Conservation (phyloP, 2,329 filamentous ascomycete species). For the Didymella arachidicola region DNA sequence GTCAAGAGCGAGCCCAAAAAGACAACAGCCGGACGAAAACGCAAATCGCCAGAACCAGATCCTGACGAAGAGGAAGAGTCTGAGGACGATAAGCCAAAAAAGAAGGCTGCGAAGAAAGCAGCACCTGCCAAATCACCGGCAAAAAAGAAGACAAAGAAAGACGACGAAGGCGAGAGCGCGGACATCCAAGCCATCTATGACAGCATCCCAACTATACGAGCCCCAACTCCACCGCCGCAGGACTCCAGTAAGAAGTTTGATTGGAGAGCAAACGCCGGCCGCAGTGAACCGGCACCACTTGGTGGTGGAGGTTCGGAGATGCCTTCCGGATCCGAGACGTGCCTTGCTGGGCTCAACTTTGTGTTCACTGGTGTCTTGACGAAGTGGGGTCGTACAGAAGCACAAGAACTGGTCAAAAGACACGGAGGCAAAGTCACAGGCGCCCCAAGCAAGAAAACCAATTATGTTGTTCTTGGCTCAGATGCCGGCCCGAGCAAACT, state of each 20-base stretch:
- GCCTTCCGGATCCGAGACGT: constrained; percentile 85
- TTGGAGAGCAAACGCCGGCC: constrained; percentile 67
- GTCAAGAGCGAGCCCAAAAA: constrained; percentile 52
- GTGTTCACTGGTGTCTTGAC: constrained; percentile 93
- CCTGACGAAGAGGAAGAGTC: constrained; percentile 62
- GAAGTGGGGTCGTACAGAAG: constrained; percentile 83
- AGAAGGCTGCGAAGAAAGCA: constrained; percentile 54
- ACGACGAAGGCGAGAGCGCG: constrained; percentile 70
- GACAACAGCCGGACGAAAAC: constrained; percentile 56
- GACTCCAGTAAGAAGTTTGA: constrained; percentile 77
- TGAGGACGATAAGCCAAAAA: constrained; percentile 66
- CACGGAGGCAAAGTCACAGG: constrained; percentile 91
- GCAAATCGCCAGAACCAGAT: constrained; percentile 65
- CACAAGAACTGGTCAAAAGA: constrained; percentile 83
- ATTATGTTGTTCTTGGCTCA: constrained; percentile 86
- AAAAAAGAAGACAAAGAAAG: constrained; percentile 70
- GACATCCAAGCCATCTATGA: constrained; percentile 85
- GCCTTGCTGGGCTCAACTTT: constrained; percentile 86
- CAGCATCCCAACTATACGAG: constrained; percentile 80
- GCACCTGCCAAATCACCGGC: constrained; percentile 58
- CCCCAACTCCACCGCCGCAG: constrained; percentile 82
- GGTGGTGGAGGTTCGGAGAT: constrained; percentile 70
- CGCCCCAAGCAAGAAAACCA: constrained; percentile 90
- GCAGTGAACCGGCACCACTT: constrained; percentile 68
- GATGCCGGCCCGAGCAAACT: constrained; percentile 96